These are phyloP conservation scores for Xylaria sp. DNA, from an alignment of 2,329 filamentous ascomycete genomes.

Conservation along the genomic window DNA sequence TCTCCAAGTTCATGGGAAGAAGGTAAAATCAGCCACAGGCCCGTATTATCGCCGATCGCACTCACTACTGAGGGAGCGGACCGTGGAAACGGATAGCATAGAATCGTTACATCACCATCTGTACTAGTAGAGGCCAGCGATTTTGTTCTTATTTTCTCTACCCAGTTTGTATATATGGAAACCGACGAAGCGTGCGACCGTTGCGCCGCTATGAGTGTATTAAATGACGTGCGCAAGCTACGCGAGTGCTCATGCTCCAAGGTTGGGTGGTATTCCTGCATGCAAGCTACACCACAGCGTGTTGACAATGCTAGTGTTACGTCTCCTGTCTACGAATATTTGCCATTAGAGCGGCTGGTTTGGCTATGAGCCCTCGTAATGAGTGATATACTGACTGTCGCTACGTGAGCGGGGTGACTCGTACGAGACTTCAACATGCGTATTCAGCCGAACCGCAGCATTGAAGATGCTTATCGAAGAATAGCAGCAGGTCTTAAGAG, in stretches of 20 bases:
- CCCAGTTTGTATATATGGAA: conserved; percentile 15
- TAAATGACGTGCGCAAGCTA: neutral
- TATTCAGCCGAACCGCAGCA: conserved; percentile 28
- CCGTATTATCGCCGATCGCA: neutral
- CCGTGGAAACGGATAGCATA: neutral
- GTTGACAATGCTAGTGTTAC: conserved; percentile 12
- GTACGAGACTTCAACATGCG: conserved; percentile 13
- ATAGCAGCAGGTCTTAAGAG: neutral
- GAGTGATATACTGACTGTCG: neutral
- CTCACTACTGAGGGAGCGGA: neutral
- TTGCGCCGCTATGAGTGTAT: conserved; percentile 1
- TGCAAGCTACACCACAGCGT: conserved; percentile 19
- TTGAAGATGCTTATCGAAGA: conserved; percentile 7
- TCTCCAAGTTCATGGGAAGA: neutral
- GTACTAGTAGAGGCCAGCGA: neutral
- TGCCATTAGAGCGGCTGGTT: conserved; percentile 27
- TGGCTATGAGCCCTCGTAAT: conserved; percentile 1
- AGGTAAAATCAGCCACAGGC: neutral
- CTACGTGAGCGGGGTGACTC: neutral
- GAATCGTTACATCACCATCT: neutral
- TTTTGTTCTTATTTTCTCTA: neutral
- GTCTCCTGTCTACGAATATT: neutral
- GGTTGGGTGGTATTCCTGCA: conserved; percentile 11
- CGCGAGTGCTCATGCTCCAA: neutral
- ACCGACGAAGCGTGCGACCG: neutral